Evolutionary conservation across 2,329 filamentous ascomycete genomes (phyloP).

Genomic region (Fusarium incarnatum): DNA sequence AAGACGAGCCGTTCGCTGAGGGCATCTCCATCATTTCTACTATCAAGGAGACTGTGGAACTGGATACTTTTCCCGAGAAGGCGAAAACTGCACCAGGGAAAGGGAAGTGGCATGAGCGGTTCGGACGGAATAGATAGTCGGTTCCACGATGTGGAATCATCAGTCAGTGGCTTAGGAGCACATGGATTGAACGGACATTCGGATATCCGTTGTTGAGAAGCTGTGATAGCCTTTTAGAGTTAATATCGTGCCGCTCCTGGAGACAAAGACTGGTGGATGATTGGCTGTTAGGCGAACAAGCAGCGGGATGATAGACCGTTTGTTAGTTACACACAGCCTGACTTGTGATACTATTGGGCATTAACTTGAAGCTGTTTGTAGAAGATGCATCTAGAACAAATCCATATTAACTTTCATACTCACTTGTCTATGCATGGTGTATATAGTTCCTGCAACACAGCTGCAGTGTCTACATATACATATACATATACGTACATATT

Average conservation of each 20-base stretch:
- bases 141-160: background rate
- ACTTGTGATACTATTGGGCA: background rate
- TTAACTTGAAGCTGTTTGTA: background rate
- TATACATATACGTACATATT: no score
- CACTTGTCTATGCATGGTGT: background rate
- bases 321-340: background rate
- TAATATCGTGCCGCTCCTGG: background rate
- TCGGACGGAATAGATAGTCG: slow-evolving; percentile 59
- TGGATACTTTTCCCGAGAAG: slow-evolving; percentile 59
- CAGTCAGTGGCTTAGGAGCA: background rate
- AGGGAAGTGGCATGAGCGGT: slow-evolving; percentile 72
- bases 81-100: slow-evolving; percentile 48
- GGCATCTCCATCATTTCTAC: slow-evolving; percentile 64
- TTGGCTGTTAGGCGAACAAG: background rate
- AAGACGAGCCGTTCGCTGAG: slow-evolving; percentile 40
- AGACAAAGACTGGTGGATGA: background rate
- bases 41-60: slow-evolving; percentile 71
- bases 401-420: background rate
- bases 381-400: background rate
- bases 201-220: background rate
- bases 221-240: background rate
- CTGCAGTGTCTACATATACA: background rate
- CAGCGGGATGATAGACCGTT: background rate
- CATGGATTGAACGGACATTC: background rate
- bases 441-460: background rate